Evolutionary conservation across 495 filamentous ascomycete species (phyloP), one percentile per base, ranked within the genome.

Genomic region (Daldinia bambusicola): DNA sequence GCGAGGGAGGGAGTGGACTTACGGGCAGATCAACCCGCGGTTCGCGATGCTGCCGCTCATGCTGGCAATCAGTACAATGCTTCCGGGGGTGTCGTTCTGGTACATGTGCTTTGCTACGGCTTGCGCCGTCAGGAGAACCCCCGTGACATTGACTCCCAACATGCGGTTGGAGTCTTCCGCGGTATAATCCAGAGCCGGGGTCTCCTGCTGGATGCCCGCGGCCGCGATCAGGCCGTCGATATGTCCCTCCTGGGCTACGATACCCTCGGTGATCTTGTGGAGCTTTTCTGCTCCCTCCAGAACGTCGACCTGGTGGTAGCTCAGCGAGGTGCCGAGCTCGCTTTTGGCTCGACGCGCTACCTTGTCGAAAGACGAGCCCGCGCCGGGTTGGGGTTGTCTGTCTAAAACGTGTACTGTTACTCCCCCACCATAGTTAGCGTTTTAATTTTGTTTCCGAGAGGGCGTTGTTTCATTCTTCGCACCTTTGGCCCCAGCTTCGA

Each of bases 31-130:
- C 60, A 83, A 52, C 30, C 78, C 89, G 58, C 86, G 76, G 75
- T 95, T 96, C 14, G 93, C 93, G 62, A 96, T 84, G 6, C 89
- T 88, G 10, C 90, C 93, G 74, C 89, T 92, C 93, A 95, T 95
- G 66, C 86, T 89, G 8, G 89, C 93, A 63, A 95, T 90, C 48
- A 95, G 75, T 45, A 91, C 85, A 55, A 95, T 87, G 50, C 89
- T 92, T 5, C 92, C 92, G 41, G 79, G 81, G 16, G 74, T 74
- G 37, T 79, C 80, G 55, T 82, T 71, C 79, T 85, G 83, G 73
- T 92, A 86, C 91, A 95, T 94, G 78, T 93, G 87, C 31, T 85
- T 85, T 0, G 92, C 91, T 2, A 89, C 91, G 1, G 91, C 91
- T 72, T 92, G 91, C 26, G 92, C 91, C 1, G 89, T 90, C 84